phyloP scores from a whole-genome alignment of 2,329 filamentous ascomycete species.

The Exophiala oligosperma region DNA sequence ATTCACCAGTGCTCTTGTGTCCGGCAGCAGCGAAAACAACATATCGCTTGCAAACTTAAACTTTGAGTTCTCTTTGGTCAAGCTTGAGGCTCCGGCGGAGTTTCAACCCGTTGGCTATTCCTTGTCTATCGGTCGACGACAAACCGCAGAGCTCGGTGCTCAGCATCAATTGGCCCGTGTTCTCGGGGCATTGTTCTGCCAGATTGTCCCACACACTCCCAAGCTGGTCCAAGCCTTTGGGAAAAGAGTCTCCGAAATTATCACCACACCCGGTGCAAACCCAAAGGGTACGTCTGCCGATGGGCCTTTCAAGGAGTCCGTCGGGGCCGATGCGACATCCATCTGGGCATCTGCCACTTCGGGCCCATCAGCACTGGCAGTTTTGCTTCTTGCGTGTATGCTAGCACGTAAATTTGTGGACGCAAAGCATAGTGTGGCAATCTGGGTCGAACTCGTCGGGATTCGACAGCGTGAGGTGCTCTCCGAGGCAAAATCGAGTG shows the following conservation, averaged over 20 bases:
- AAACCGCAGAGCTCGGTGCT: constrained; percentile 41
- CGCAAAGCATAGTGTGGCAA: constrained; percentile 25
- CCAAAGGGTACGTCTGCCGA: neutral
- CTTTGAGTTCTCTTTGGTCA: constrained; percentile 46
- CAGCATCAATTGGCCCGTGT: constrained; percentile 40
- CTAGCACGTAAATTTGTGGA: constrained; percentile 30
- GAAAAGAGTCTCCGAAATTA: constrained; percentile 35
- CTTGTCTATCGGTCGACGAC: constrained; percentile 34
- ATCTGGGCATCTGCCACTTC: constrained; percentile 44
- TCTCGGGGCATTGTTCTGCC: constrained; percentile 43
- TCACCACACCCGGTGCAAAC: constrained; percentile 10
- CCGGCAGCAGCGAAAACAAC: neutral
- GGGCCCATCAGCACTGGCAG: constrained; percentile 27
- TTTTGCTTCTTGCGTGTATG: constrained; percentile 37
- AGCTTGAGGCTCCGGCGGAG: constrained; percentile 42
- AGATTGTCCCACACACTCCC: constrained; percentile 35
- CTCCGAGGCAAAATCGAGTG: neutral
- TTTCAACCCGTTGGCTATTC: constrained; percentile 34
- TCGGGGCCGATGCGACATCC: constrained; percentile 36
- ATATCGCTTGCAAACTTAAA: constrained; percentile 36
- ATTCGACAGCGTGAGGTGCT: neutral
- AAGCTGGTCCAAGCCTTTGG: constrained; percentile 39
- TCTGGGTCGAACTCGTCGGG: constrained; percentile 31
- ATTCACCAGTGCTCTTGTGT: neutral
- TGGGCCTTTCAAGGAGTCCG: constrained; percentile 29